These are phyloP conservation scores for Globomyces sp. DNA, from an alignment of 371 early-diverging fungal genomes.

Conservation along the genomic window DNA sequence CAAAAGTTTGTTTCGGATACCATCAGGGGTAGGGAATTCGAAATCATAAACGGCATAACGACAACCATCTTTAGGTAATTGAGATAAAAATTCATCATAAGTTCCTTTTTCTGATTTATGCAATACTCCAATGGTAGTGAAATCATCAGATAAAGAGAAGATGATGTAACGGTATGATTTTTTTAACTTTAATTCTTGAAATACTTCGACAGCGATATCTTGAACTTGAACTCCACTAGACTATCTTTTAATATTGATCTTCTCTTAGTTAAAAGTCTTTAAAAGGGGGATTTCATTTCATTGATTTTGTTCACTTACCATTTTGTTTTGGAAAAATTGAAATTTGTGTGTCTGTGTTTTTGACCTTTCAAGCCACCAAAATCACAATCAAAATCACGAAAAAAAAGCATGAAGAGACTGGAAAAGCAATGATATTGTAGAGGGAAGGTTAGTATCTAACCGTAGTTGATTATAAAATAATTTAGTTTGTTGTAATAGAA, in stretches of 20 bases:
- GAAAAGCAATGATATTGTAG: no score
- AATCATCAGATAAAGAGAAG: constrained; percentile 68
- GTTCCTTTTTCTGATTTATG: constrained; percentile 49
- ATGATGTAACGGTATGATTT: constrained; percentile 72
- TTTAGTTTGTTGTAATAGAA: no score
- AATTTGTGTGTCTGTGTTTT: no score
- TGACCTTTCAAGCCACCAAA: no score
- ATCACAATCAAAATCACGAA: no score
- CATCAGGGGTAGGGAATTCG: constrained; percentile 69
- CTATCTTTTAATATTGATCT: constrained; percentile 14
- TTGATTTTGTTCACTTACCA: no score
- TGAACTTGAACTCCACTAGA: constrained; percentile 66
- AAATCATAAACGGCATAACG: constrained; percentile 87
- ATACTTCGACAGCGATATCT: constrained; percentile 60
- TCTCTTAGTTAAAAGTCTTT: background rate
- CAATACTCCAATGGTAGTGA: constrained; percentile 65
- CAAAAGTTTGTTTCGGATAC: constrained; percentile 70
- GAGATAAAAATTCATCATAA: constrained; percentile 66
- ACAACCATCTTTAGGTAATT: constrained; percentile 67
- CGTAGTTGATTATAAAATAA: no score
- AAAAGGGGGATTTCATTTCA: background rate
- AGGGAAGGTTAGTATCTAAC: no score
- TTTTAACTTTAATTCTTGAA: constrained; percentile 69
- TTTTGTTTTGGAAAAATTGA: no score
- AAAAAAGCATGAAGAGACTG: no score